A percentile compares a stretch with the other conserved stretches of the same genome.
Conservation (phyloP, 352 stramenopile genomes). For the Elongisporangium prolatum region DNA sequence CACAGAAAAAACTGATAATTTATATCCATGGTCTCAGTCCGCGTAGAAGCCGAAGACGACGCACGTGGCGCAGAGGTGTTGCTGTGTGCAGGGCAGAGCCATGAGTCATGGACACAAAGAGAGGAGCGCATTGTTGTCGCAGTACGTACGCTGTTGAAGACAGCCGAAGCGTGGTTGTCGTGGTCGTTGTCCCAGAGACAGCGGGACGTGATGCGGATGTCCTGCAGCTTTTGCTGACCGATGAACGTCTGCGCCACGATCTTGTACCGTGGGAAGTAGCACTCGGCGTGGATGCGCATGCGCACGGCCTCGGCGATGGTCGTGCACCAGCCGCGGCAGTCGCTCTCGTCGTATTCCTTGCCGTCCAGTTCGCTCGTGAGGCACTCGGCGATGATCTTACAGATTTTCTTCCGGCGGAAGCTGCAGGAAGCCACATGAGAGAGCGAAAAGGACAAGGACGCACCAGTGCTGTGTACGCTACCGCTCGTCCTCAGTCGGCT, state of each 20-base stretch:
- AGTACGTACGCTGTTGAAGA: conserved; percentile 79
- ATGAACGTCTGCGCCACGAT: conserved; percentile 93
- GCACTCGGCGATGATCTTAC: conserved; percentile 64
- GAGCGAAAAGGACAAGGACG: too few species aligned
- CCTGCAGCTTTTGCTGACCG: conserved; percentile 91
- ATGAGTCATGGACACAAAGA: not conserved
- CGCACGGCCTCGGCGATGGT: conserved; percentile 65
- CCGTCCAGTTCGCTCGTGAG: conserved; percentile 61
- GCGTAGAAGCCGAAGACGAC: conserved; percentile 90
- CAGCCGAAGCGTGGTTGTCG: conserved; percentile 91
- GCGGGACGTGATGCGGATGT: conserved; percentile 89
- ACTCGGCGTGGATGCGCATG: conserved; percentile 52
- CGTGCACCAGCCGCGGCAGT: conserved; percentile 63
- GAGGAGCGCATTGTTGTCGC: not conserved
- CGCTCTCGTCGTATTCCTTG: conserved; percentile 73
- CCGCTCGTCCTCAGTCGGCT: conserved; percentile 71
- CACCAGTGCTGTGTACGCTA: too few species aligned
- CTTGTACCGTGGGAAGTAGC: conserved; percentile 89
- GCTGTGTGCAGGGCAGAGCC: conserved; percentile 17
- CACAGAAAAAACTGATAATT: conserved; percentile 25
- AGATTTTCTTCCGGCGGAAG: conserved; percentile 73
- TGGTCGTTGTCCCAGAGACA: conserved; percentile 93
- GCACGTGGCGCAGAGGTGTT: conserved; percentile 87
- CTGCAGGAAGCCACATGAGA: conserved; percentile 21
- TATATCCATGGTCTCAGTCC: conserved; percentile 71